Percentiles rank a stretch among this genome's conserved stretches.
These are phyloP conservation scores for Exsudoporus floridanus DNA, from an alignment of 1,284 basidiomycete genomes.

Conservation along the genomic window DNA sequence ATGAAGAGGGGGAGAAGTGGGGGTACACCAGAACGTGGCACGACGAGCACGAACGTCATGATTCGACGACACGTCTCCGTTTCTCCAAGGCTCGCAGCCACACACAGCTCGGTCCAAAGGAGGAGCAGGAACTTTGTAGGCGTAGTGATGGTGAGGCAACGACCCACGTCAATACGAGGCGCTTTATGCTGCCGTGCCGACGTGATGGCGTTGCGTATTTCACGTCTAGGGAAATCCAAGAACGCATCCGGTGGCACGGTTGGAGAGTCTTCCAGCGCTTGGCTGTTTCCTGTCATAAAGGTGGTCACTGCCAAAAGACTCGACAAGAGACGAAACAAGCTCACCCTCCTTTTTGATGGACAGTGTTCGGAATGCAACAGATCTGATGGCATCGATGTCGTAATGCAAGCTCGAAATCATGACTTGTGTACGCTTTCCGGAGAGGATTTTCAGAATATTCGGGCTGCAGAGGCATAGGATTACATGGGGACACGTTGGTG, in stretches of 20 bases:
- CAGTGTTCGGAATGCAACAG: conserved; percentile 44
- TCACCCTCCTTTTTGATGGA: conserved; percentile 39
- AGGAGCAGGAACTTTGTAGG: conserved; percentile 59
- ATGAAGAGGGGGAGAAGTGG: conserved; percentile 73
- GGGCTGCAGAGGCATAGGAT: conserved; percentile 64
- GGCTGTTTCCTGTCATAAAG: conserved; percentile 13
- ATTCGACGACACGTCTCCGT: conserved; percentile 60
- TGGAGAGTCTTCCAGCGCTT: conserved; percentile 16
- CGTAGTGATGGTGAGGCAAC: conserved; percentile 54
- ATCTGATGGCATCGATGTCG: conserved; percentile 45
- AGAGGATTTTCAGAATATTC: conserved; percentile 52
- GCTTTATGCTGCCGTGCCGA: conserved; percentile 58
- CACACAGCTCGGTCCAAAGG: conserved; percentile 62
- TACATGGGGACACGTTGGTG: conserved; percentile 60
- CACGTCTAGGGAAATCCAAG: conserved; percentile 49
- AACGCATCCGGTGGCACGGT: conserved; percentile 32
- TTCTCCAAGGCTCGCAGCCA: conserved; percentile 52
- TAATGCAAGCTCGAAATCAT: conserved; percentile 30
- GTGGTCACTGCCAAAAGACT: conserved; percentile 2
- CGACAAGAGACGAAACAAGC: conserved; percentile 1
- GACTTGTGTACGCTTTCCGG: conserved; percentile 39
- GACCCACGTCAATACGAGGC: conserved; percentile 60
- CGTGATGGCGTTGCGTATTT: conserved; percentile 54
- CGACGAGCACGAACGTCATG: conserved; percentile 62
- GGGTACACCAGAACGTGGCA: conserved; percentile 52